Percentiles rank a stretch among this genome's conserved stretches.
Conservation (phyloP, 1,284 basidiomycete genomes). For the Puccinia novopanici region DNA sequence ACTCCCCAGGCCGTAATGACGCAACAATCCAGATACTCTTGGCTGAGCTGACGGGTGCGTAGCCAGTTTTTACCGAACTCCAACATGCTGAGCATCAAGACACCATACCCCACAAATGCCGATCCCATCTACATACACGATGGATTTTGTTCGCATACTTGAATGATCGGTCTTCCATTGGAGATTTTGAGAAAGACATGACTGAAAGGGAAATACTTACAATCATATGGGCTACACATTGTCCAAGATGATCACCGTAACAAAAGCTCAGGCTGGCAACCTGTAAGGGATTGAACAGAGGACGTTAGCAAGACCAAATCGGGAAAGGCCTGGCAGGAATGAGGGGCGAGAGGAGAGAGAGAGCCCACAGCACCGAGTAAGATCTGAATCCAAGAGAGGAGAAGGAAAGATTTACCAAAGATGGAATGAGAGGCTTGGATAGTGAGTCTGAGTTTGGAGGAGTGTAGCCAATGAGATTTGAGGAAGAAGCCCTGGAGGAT, state of each 20-base stretch:
- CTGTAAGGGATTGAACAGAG: constrained; percentile 56
- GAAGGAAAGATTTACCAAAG: constrained; percentile 80
- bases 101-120: constrained; percentile 72
- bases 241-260: constrained; percentile 70
- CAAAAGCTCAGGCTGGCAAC: constrained; percentile 70
- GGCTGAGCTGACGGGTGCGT: constrained; percentile 63
- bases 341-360: constrained; percentile 62
- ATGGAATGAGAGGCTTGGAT: constrained; percentile 75
- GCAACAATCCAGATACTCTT: constrained; percentile 88
- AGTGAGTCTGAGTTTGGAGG: constrained; percentile 69
- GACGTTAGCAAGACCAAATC: constrained; percentile 55
- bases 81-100: constrained; percentile 78
- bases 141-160: too few relatives aligned
- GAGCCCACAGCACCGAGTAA: too few relatives aligned
- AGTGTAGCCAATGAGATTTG: constrained; percentile 85
- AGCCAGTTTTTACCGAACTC: constrained; percentile 82
- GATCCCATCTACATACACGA: constrained; percentile 53
- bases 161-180: constrained; percentile 61
- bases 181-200: constrained; percentile 65
- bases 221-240: constrained; percentile 70
- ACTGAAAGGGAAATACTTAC: background rate
- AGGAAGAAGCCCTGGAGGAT: constrained; percentile 79
- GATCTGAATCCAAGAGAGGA: constrained; percentile 69
- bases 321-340: constrained; percentile 61
- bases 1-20: constrained; percentile 71